Base-by-base conservation (phyloP, 257 asterid species). In the Prunella vulgaris region DNA sequence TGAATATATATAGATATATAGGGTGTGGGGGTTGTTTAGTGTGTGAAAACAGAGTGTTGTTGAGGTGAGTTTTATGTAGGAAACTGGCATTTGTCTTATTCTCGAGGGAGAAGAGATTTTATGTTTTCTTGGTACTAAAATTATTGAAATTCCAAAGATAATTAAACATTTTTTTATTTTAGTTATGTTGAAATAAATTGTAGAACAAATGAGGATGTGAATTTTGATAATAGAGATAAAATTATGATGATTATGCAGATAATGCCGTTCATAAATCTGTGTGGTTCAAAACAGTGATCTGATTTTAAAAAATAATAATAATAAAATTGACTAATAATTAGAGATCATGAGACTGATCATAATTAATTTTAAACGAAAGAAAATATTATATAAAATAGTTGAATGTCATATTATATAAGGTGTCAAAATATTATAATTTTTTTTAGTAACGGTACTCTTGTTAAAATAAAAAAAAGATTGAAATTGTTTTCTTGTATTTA, bases 31-130 rank as follows among this genome's bases (percentile, higher is more conserved):
- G 37, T 5, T 1, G 37, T 32, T 25, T 24, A n/a, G 73, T 30
- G 63, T 42, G 25, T 28, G 76, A 53, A 56, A 60, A 46, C 66
- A 60, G 70, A 33, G 69, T 32, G 62, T 46, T 51, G 60, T 33
- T 40, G 61, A 59, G 58, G 62, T 69, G 15, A 60, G 87, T 72
- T 80, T 78, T 74, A 76, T 69, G 82, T 76, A 56, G 81, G 76
- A 80, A 73, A 79, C 60, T 65, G 38, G 74, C 76, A 69, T 67
- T 62, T 73, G 67, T 78, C 84, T 75, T 3, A n/a, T 3, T 30
- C 24, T 80, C 33, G 8, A 10, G 33, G 15, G 48, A 40, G 15
- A 10, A 15, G 7, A 4, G 48, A 21, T 22, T 24, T 2, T 30
- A 10, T 67, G 21, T 21, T 44, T 72, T 77, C 28, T 30, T 54